Percentiles rank a stretch among this genome's conserved stretches.
phyloP scores from a whole-genome alignment of 352 stramenopile species.

The Lagenidium giganteum region DNA sequence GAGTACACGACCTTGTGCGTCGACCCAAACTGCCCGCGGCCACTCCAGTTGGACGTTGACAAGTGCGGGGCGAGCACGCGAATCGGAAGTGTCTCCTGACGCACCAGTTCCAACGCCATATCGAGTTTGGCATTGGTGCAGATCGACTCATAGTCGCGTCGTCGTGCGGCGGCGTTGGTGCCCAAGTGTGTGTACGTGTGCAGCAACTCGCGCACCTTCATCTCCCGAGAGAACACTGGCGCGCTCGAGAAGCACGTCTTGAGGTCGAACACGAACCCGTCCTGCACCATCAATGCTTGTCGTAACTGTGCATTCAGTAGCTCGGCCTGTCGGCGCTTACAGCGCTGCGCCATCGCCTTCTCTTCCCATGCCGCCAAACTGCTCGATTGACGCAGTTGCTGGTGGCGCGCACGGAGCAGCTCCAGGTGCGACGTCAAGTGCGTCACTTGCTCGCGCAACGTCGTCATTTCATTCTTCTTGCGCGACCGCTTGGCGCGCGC shows the following conservation, averaged over 20 bases:
- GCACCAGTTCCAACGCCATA: constrained; percentile 44
- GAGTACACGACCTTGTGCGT: constrained; percentile 42
- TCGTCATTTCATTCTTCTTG: constrained; percentile 51
- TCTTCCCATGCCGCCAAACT: constrained; percentile 34
- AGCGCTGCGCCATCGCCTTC: constrained; percentile 29
- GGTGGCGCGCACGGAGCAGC: constrained; percentile 27
- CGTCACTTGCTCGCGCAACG: constrained; percentile 35
- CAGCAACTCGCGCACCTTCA: constrained; percentile 47
- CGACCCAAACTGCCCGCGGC: constrained; percentile 28
- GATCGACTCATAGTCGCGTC: constrained; percentile 36
- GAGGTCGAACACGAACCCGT: constrained; percentile 34
- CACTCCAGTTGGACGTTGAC: constrained; percentile 19
- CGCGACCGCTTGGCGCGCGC: constrained; percentile 36
- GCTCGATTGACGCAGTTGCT: constrained; percentile 17
- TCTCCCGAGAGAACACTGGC: constrained; percentile 13
- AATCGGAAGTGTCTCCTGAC: constrained; percentile 35
- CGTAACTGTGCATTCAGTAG: constrained; percentile 44
- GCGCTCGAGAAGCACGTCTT: constrained; percentile 28
- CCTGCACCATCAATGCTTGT: constrained; percentile 36
- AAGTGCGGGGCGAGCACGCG: constrained; percentile 34
- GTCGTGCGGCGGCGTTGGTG: constrained; percentile 21
- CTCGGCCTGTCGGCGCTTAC: constrained; percentile 27
- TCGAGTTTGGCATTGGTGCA: constrained; percentile 43
- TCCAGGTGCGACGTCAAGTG: constrained; percentile 32
- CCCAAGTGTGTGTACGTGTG: constrained; percentile 57